Conservation (phyloP, 2,329 filamentous ascomycete genomes). For the Fusarium compactum region DNA sequence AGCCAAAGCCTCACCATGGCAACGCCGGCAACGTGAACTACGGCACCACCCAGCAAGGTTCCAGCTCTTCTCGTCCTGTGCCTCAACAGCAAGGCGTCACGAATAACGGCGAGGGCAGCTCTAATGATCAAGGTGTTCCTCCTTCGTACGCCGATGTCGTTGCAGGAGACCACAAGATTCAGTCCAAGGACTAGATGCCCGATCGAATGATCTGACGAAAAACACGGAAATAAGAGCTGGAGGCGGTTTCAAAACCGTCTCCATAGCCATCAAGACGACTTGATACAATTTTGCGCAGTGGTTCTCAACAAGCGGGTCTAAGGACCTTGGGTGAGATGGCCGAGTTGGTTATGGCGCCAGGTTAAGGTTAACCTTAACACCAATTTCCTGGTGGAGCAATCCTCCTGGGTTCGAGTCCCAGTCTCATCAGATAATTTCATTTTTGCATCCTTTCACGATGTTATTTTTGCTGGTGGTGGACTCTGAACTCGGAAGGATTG, state of each 20-base stretch:
- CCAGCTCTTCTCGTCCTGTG: conserved; percentile 43
- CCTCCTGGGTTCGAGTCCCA: conserved; percentile 47
- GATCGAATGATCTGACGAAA: not conserved
- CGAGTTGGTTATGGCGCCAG: conserved; percentile 48
- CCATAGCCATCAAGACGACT: conserved; percentile 1
- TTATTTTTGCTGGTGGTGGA: conserved; percentile 10
- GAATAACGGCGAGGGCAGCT: conserved; percentile 56
- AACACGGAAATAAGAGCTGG: not conserved
- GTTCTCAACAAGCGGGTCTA: conserved; percentile 33
- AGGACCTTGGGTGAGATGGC: conserved; percentile 42
- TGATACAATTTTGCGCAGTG: conserved; percentile 18
- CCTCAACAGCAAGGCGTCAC: conserved; percentile 51
- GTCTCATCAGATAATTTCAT: conserved; percentile 40
- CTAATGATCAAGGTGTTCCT: conserved; percentile 66
- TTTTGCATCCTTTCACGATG: conserved; percentile 25
- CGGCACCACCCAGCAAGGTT: conserved; percentile 56
- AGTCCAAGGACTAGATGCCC: conserved; percentile 58
- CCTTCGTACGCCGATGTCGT: conserved; percentile 93
- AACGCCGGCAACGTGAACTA: conserved; percentile 56
- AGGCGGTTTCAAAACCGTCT: conserved; percentile 1
- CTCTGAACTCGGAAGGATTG: not conserved
- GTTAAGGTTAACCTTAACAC: conserved; percentile 45
- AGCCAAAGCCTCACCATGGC: conserved; percentile 49
- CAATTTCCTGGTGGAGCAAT: conserved; percentile 46
- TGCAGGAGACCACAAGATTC: conserved; percentile 90